Base-by-base conservation (phyloP, 2,329 filamentous ascomycete genomes). In the Ceratocystis ficicola region DNA sequence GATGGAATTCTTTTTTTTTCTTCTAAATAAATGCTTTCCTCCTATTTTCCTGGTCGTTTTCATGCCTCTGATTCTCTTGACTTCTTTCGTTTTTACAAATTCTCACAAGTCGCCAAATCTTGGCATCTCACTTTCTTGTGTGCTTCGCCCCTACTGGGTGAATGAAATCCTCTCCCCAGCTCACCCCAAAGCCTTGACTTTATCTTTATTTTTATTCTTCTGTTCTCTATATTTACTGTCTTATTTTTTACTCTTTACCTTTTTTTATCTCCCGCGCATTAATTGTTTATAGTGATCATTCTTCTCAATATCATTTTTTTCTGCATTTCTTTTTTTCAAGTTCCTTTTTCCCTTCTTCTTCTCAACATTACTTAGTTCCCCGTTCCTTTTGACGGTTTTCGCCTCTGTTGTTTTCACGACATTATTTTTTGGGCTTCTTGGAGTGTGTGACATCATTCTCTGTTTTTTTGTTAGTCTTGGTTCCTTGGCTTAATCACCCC, bases 381-480 rank as follows among this genome's bases (percentile, higher is more conserved):
- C 25, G 12, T 55, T 25, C 28, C 12, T 25, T 8, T 20, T 8
- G 22, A 20, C 22, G 7, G n/a, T 17, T 1, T 25, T 28, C 20
- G 25, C 17, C 10, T 25, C 15, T 55, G 20, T 50, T 22, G 17
- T 52, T 52, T 25, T 52, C 48, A 20, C 48, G n/a, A 25, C 22
- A 2, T 15, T 30, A 5, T 25, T 30, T 28, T 55, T 17, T 20
- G 22, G 7, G 22, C 12, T 20, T 55, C 12, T 20, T 15, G 15
- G 8, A 15, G 50, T 55, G 50, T 55, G 50, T 55, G 50, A 55
- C 50, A 55, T 55, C 50, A 55, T 55, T 28, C 22, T 20, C 25
- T 25, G 25, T 7, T 22, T 48, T 48, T 48, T 55, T 41, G 36
- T 41, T 20, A 12, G 20, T 55, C 50, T 55, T 17, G 30, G 3